Evolutionary conservation across 176 grass and related monocot species (phyloP).

Genomic region (Eragrostis curvula): DNA sequence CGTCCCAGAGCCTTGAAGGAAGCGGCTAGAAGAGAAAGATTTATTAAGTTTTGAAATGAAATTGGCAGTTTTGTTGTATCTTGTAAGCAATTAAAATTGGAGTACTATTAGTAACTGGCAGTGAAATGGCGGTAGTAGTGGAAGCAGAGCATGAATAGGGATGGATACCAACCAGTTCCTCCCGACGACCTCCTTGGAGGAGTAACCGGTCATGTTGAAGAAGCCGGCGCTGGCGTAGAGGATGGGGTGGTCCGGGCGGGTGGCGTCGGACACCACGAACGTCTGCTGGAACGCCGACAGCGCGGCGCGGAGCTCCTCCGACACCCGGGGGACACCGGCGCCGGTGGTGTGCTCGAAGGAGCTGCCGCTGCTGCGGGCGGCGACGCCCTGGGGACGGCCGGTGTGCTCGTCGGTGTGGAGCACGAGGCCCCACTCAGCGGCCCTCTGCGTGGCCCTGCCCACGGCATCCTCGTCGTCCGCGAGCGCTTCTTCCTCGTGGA

Average conservation of each 20-base stretch:
- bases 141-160: no score
- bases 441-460: constrained; percentile 54
- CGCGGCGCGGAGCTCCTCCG: constrained; percentile 72
- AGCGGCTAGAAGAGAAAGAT: constrained; percentile 52
- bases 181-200: constrained; percentile 66
- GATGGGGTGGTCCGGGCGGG: constrained; percentile 59
- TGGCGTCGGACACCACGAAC: constrained; percentile 74
- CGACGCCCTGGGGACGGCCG: constrained; percentile 64
- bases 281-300: constrained; percentile 81
- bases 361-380: constrained; percentile 35
- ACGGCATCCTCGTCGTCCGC: background rate
- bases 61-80: background rate
- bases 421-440: constrained; percentile 87
- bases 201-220: constrained; percentile 81
- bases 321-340: constrained; percentile 47
- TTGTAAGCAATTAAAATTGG: background rate
- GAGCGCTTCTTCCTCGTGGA: background rate
- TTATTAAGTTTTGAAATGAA: no score
- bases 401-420: constrained; percentile 81
- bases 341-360: background rate
- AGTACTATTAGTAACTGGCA: no score
- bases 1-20: constrained; percentile 80
- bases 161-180: constrained; percentile 53
- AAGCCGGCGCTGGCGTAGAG: constrained; percentile 74
- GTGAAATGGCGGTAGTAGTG: no score